A percentile compares a stretch with the other conserved stretches of the same genome.
Conservation (phyloP, 1,139 yeast genomes). For the Zygosaccharomyces sapae region DNA sequence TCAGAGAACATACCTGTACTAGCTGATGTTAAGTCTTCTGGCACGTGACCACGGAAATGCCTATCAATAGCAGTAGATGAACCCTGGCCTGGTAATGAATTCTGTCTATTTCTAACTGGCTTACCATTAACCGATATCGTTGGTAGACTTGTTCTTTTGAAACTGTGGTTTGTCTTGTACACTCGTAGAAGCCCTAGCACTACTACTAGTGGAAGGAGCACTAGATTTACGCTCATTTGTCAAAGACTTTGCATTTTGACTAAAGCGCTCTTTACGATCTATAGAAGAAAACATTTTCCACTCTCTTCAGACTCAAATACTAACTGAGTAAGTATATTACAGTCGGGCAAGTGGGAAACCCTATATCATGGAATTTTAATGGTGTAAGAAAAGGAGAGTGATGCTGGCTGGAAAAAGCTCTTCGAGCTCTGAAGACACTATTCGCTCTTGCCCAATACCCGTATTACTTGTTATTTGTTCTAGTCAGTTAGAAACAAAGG, state of each 20-base stretch:
- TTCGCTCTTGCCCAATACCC: too few species aligned
- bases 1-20: slow-evolving; percentile 22
- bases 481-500: too few species aligned
- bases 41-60: slow-evolving; percentile 5
- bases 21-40: slow-evolving; percentile 15
- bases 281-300: slow-evolving; percentile 9
- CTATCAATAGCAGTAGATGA: slow-evolving; percentile 7
- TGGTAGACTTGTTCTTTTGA: slow-evolving; percentile 11
- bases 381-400: too few species aligned
- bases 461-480: too few species aligned
- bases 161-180: not conserved
- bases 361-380: not conserved
- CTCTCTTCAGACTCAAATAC: not conserved
- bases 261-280: slow-evolving; percentile 13
- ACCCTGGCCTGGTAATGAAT: not conserved
- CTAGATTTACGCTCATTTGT: slow-evolving; percentile 4
- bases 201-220: not conserved
- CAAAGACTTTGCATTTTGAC: slow-evolving; percentile 9
- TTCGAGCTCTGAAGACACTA: too few species aligned
- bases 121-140: slow-evolving; percentile 14
- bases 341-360: not conserved
- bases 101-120: slow-evolving; percentile 7
- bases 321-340: not conserved
- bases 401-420: too few species aligned
- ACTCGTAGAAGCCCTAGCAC: not conserved